Conservation (phyloP, 257 asterid species). For the Verbena officinalis region DNA sequence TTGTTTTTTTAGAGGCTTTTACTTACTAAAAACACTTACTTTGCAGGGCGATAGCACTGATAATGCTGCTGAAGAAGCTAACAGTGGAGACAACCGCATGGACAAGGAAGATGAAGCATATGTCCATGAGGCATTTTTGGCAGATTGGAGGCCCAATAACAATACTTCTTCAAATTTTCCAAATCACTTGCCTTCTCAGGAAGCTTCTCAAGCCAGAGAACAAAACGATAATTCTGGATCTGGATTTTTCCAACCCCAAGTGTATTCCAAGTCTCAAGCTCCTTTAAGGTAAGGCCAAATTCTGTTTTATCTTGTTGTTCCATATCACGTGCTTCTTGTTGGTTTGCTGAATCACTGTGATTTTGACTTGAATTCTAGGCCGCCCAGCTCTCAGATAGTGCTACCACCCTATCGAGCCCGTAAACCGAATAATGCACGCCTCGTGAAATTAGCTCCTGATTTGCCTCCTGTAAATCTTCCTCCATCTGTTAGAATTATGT, state of each 20-base stretch:
- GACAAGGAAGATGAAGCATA: slow-evolving; percentile 85
- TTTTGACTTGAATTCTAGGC: slow-evolving; percentile 45
- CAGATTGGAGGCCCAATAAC: slow-evolving; percentile 82
- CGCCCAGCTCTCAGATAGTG: slow-evolving; percentile 47
- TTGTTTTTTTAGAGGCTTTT: slow-evolving; percentile 1
- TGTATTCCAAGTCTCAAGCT: slow-evolving; percentile 43
- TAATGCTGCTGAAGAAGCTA: slow-evolving; percentile 52
- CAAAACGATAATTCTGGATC: slow-evolving; percentile 35
- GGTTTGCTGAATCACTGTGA: slow-evolving; percentile 19
- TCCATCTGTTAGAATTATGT: slow-evolving; percentile 88
- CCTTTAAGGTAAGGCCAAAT: slow-evolving; percentile 48
- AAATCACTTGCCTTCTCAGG: slow-evolving; percentile 34
- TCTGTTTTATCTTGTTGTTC: slow-evolving; percentile 22
- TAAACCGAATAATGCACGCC: slow-evolving; percentile 54
- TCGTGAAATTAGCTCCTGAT: slow-evolving; percentile 91
- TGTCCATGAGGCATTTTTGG: slow-evolving; percentile 96
- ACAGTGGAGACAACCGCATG: slow-evolving; percentile 44
- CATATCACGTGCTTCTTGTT: slow-evolving; percentile 21
- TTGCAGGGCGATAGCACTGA: slow-evolving; percentile 69
- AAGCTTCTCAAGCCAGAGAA: slow-evolving; percentile 46
- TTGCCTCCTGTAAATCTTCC: slow-evolving; percentile 98
- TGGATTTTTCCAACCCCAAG: slow-evolving; percentile 41
- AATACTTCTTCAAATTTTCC: slow-evolving; percentile 42
- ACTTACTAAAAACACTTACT: slow-evolving; percentile 19
- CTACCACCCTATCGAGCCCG: slow-evolving; percentile 71